Percentiles rank a stretch among this genome's conserved stretches.
Conservation (phyloP, 2,329 filamentous ascomycete genomes). For the Penicillium sp. region DNA sequence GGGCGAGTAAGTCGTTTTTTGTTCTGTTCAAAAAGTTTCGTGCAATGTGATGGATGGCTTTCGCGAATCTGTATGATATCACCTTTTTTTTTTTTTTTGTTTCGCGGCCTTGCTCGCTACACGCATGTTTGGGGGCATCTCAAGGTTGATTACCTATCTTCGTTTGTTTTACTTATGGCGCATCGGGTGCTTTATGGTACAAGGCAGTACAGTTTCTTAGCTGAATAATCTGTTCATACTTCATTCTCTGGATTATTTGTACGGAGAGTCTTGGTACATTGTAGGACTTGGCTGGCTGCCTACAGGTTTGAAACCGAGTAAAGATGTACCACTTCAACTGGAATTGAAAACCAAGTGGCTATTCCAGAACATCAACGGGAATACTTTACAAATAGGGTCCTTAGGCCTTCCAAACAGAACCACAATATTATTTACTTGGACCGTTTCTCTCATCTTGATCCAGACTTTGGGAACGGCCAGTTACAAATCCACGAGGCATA, state of each 20-base stretch:
- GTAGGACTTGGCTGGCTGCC: background rate
- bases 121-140: slow-evolving; percentile 29
- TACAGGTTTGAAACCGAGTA: no score
- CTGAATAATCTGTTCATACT: slow-evolving; percentile 33
- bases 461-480: no score
- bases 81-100: slow-evolving; percentile 27
- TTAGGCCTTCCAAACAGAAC: no score
- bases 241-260: slow-evolving; percentile 5
- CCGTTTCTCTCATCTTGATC: no score
- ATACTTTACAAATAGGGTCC: no score
- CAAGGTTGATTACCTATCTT: slow-evolving; percentile 31
- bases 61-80: slow-evolving; percentile 49
- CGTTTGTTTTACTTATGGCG: slow-evolving; percentile 30
- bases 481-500: background rate
- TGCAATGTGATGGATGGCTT: slow-evolving; percentile 32
- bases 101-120: slow-evolving; percentile 28
- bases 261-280: background rate
- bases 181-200: slow-evolving; percentile 38
- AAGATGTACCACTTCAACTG: no score
- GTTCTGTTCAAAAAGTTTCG: slow-evolving; percentile 45
- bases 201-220: slow-evolving; percentile 30
- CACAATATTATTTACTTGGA: no score
- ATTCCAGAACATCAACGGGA: no score
- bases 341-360: no score
- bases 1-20: slow-evolving; percentile 59